Evolutionary conservation across 2,329 filamentous ascomycete species (phyloP).

Genomic region (Westerdykella ornata): DNA sequence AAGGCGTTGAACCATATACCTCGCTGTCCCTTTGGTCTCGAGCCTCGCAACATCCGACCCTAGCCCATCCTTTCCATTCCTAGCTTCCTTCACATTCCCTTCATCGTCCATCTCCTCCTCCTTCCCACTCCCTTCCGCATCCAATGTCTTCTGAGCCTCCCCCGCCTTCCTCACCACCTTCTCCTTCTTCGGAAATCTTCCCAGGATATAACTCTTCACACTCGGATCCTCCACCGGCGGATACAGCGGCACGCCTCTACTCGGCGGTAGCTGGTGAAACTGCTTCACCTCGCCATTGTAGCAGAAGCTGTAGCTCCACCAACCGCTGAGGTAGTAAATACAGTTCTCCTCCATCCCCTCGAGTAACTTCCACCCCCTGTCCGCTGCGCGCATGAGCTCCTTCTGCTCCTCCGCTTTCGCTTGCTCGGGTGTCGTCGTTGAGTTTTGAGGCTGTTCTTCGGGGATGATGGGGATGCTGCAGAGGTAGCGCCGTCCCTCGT

Average conservation of each 20-base stretch:
- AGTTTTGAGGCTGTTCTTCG: slow-evolving; percentile 46
- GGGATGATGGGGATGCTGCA: slow-evolving; percentile 73
- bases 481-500: slow-evolving; percentile 66
- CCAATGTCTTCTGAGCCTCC: slow-evolving; percentile 25
- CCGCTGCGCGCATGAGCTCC: slow-evolving; percentile 69
- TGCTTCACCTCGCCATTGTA: slow-evolving; percentile 82
- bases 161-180: slow-evolving; percentile 15
- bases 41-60: slow-evolving; percentile 52
- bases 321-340: slow-evolving; percentile 77
- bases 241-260: slow-evolving; percentile 58
- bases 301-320: slow-evolving; percentile 97
- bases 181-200: slow-evolving; percentile 46
- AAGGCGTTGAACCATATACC: slow-evolving; percentile 78
- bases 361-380: slow-evolving; percentile 73
- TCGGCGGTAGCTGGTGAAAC: slow-evolving; percentile 74
- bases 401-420: slow-evolving; percentile 69
- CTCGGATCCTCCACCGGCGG: slow-evolving; percentile 71
- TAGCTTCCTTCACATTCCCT: slow-evolving; percentile 15
- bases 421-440: slow-evolving; percentile 60
- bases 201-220: slow-evolving; percentile 71
- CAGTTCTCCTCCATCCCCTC: slow-evolving; percentile 70
- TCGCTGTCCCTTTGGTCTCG: slow-evolving; percentile 73
- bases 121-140: slow-evolving; percentile 23
- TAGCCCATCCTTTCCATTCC: slow-evolving; percentile 18
- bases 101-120: slow-evolving; percentile 25